phyloP scores from a whole-genome alignment of 75 land plant species.

The Sequoia sempervirens region DNA sequence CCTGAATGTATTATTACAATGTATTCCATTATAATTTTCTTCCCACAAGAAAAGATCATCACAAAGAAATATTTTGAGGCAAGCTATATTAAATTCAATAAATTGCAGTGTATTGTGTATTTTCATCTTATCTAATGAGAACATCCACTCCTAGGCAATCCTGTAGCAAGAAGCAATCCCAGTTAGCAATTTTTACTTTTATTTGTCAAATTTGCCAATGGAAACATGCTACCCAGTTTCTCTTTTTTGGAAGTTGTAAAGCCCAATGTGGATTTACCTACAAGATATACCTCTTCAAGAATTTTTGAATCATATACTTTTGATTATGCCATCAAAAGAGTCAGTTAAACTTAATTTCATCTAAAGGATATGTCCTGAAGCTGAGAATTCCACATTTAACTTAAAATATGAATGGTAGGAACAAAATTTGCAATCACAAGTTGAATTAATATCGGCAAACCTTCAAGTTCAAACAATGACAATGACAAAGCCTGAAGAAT shows the following conservation, averaged over 20 bases:
- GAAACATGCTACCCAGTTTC: not conserved
- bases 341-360: not conserved
- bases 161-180: not conserved
- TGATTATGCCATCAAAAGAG: no score
- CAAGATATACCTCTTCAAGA: not conserved
- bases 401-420: not conserved
- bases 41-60: not conserved
- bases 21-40: not conserved
- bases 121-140: not conserved
- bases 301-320: not conserved
- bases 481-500: constrained; percentile 69
- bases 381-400: not conserved
- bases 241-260: not conserved
- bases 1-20: not conserved
- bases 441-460: constrained; percentile 24
- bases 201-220: not conserved
- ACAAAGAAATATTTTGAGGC: not conserved
- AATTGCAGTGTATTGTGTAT: not conserved
- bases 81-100: not conserved
- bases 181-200: not conserved
- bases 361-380: not conserved
- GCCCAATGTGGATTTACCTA: not conserved
- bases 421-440: not conserved
- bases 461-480: constrained; percentile 75
- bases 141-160: not conserved